Conservation (phyloP, 208 protist species). For the Balamuthia mandrillaris region DNA sequence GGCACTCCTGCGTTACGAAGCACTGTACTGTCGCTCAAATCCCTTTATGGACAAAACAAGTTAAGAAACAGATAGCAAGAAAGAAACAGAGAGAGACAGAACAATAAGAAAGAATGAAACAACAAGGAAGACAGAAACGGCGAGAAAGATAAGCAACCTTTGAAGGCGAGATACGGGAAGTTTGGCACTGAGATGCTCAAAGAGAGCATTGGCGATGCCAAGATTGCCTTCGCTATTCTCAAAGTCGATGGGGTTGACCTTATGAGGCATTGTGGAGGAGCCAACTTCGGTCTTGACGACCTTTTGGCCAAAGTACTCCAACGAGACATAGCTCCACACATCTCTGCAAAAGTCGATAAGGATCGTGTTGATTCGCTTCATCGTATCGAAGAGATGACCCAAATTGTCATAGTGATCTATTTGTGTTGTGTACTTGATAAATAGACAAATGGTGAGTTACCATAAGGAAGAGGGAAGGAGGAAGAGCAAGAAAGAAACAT, state of each 20-base stretch:
- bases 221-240: slow-evolving; percentile 95
- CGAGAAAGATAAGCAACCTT: slow-evolving; percentile 83
- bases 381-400: slow-evolving; percentile 83
- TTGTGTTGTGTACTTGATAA: slow-evolving; percentile 89
- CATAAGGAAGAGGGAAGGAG: background rate
- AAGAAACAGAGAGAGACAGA: background rate
- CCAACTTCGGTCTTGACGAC: slow-evolving; percentile 87
- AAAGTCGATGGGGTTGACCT: slow-evolving; percentile 96
- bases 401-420: slow-evolving; percentile 92
- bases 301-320: slow-evolving; percentile 90
- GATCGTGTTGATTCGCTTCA: slow-evolving; percentile 85
- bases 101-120: background rate
- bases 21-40: slow-evolving; percentile 83
- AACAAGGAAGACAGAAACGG: too few relatives aligned
- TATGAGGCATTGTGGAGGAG: slow-evolving; percentile 94
- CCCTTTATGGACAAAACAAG: too few relatives aligned
- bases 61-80: too few relatives aligned
- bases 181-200: slow-evolving; percentile 88
- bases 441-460: background rate
- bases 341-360: slow-evolving; percentile 87
- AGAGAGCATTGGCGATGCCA: slow-evolving; percentile 85
- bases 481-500: background rate
- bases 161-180: slow-evolving; percentile 90
- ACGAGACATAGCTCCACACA: slow-evolving; percentile 90
- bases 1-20: slow-evolving; percentile 88